A percentile compares a stretch with the other conserved stretches of the same genome.
Evolutionary conservation across 257 asterid species (phyloP).

Genomic region (Nicotiana otophora): DNA sequence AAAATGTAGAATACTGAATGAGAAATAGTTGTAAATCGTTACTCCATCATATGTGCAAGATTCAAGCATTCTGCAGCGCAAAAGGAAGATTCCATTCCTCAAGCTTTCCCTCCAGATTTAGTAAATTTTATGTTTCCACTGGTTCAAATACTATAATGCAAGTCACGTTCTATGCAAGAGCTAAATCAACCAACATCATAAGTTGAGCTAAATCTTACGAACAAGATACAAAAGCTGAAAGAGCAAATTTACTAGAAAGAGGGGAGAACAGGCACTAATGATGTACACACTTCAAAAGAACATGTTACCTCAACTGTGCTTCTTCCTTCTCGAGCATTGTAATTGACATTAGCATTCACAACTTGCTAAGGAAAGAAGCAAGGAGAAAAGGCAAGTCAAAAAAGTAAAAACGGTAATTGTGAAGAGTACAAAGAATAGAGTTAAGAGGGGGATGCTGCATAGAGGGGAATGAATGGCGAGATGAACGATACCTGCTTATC

Average conservation of each 20-base stretch:
- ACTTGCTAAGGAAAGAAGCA: slow-evolving; percentile 49
- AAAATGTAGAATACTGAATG: background rate
- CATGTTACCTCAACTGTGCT: slow-evolving; percentile 69
- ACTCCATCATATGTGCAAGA: background rate
- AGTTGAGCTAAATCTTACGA: background rate
- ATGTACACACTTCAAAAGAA: background rate
- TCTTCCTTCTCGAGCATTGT: slow-evolving; percentile 77
- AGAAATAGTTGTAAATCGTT: background rate
- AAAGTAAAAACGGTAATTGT: background rate
- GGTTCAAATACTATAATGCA: background rate
- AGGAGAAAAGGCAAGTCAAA: background rate
- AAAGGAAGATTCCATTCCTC: background rate
- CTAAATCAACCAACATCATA: background rate
- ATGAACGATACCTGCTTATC: slow-evolving; percentile 59
- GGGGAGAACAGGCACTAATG: background rate
- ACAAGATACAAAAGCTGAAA: background rate
- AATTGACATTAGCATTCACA: slow-evolving; percentile 61
- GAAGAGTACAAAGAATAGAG: background rate
- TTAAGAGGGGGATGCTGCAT: background rate
- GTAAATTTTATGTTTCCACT: background rate
- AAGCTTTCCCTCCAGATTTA: background rate
- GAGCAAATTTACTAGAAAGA: background rate
- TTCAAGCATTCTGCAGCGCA: background rate
- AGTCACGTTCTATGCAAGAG: background rate
- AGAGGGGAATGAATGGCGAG: background rate